Base-by-base conservation (phyloP, 805 yeast genomes). In the Candida adriatica region DNA sequence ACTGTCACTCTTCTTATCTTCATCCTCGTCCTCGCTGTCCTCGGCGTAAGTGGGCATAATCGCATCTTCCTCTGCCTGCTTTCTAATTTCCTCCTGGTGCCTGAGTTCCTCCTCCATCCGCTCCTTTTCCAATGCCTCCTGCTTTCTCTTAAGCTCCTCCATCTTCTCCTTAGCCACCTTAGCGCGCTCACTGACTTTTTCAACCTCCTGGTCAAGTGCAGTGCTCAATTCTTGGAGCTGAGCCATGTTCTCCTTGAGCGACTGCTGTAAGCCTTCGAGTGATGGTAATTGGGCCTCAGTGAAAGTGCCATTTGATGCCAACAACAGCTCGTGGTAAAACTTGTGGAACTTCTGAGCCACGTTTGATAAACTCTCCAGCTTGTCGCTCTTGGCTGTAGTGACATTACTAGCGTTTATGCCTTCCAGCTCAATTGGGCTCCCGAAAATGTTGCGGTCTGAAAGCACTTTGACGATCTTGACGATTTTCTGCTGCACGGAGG, bases 381-480 rank as follows among this genome's bases (percentile, higher is more conserved):
- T 41, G 14, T 41, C 48, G 16, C n/a, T 38, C 43, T 2, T 33
- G 23, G 6, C 35, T 16, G 13, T 11, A 8, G 16, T 16, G n/a
- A 22, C 18, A 11, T 23, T 28, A 10, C 20, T 13, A 13, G 34
- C 18, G 5, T 38, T 45, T 6, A 30, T 27, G 2, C 49, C 32
- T 6, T 31, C 37, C 11, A 51, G 28, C 6, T 4, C 14, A n/a
- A 30, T 23, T 2, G 39, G 39, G 0, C 13, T 17, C 1, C 32
- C 21, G 26, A 70, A 75, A 1, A 78, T 66, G 11, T 48, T 48
- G 30, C 85, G 53, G 26, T 75, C 73, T 31, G 60, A 62, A 80
- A 84, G 74, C 10, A 78, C 78, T 29, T 59, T 63, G 5, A 78
- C 56, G 16, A 75, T 62, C 31, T 79, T 62, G 19, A 56, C 61